Conservation (phyloP, 208 protist genomes). For the Lotmaria passim region DNA sequence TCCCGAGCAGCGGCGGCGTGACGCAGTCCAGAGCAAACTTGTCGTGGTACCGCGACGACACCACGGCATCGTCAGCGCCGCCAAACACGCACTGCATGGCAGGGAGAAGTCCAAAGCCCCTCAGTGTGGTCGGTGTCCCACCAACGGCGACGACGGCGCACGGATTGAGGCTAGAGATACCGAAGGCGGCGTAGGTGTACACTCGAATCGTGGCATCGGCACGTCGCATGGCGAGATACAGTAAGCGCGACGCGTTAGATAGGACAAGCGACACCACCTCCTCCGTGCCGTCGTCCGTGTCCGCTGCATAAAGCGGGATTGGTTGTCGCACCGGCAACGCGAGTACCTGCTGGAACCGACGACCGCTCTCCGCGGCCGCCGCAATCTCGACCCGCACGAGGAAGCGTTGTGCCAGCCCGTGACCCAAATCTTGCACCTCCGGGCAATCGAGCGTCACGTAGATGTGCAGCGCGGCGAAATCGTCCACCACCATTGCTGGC, state of each 20-base stretch:
- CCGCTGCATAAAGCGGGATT: background rate
- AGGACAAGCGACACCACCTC: slow-evolving; percentile 2
- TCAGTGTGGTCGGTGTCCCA: background rate
- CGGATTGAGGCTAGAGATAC: background rate
- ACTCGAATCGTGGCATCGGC: slow-evolving; percentile 5
- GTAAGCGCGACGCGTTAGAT: background rate
- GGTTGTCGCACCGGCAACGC: background rate
- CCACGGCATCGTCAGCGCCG: background rate
- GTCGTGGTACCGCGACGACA: background rate
- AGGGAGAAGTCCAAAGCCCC: slow-evolving; percentile 1
- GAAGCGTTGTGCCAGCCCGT: no score
- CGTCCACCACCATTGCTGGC: no score
- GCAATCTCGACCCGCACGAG: no score
- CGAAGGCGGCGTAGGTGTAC: slow-evolving; percentile 15
- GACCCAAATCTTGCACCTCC: no score
- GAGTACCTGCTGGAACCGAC: no score
- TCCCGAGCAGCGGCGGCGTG: background rate
- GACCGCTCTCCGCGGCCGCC: no score
- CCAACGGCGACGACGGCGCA: background rate
- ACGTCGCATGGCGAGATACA: slow-evolving; percentile 6
- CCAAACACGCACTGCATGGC: slow-evolving; percentile 1
- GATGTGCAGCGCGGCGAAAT: no score
- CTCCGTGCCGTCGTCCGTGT: slow-evolving; percentile 9
- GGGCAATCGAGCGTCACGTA: no score
- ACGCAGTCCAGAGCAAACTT: background rate